Evolutionary conservation across 176 grass and related monocot species (phyloP), one percentile per base, ranked within the genome.

Genomic region (Triticum timopheevii): DNA sequence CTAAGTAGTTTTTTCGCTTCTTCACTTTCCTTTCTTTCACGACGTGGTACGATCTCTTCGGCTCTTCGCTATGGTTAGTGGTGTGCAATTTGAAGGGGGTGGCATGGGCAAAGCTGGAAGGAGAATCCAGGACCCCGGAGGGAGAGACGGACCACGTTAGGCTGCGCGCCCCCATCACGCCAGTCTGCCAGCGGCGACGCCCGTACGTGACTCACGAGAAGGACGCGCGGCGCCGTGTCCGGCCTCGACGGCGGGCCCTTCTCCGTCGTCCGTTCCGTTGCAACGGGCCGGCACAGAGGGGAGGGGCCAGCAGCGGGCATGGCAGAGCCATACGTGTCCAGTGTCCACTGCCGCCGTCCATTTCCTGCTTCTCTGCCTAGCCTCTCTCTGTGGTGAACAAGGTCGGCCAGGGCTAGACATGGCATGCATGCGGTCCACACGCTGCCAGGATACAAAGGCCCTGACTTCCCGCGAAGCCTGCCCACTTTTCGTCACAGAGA

Each of bases 401-500:
- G 39, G 12, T 81, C 58, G 39, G 22, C n/a, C 82, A 44, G 31
- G 31, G 47, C 67, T 40, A 50, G 28, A 39, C 54, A 59, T 59
- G 54, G 50, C 85, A 38, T 73, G 78, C 78, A 38, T 64, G 85
- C 78, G 35, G 78, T 17, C 3, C 6, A 54, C 86, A 75, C 59
- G 10, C 16, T 3, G 54, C 54, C 54, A 82, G 86, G 59, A 58
- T 56, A 4, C 4, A 2, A 3, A 4, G 38, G 35, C 19, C 19
- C 77, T 64, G 67, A 35, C 50, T 71, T 36, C 1, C 77, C 36
- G 77, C 28, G 69, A 58, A 16, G 20, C 12, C 22, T 52, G 65
- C 45, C 13, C 7, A 16, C 73, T 49, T 42, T 9, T 15, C 6
- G 54, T 1, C 35, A 20, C 12, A 52, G 31, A 24, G 54, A 31